These are phyloP conservation scores for Fusarium sp. DNA, from an alignment of 2,329 filamentous ascomycete genomes.

Conservation along the genomic window DNA sequence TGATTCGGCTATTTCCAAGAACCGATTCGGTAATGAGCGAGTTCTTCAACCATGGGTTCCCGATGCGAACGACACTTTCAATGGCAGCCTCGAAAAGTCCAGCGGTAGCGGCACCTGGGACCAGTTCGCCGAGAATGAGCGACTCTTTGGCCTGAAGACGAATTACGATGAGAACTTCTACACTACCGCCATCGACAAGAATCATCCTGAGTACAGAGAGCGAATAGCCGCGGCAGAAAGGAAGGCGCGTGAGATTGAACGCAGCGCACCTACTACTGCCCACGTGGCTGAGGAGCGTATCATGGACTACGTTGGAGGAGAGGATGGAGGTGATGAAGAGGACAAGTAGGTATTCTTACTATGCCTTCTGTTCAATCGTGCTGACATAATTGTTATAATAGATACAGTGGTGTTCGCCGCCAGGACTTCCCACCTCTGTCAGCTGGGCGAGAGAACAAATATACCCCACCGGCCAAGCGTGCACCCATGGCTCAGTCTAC, in stretches of 20 bases:
- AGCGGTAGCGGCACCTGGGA: conserved; percentile 76
- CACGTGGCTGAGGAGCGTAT: conserved; percentile 93
- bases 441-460: conserved; percentile 71
- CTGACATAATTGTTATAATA: conserved; percentile 53
- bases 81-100: conserved; percentile 77
- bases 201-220: conserved; percentile 83
- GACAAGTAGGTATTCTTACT: conserved; percentile 74
- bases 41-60: conserved; percentile 86
- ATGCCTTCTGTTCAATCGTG: not conserved
- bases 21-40: conserved; percentile 76
- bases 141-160: conserved; percentile 86
- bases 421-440: conserved; percentile 77
- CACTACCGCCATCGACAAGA: conserved; percentile 90
- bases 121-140: conserved; percentile 91
- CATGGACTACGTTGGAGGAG: conserved; percentile 72
- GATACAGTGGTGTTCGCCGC: conserved; percentile 92
- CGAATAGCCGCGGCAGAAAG: conserved; percentile 82
- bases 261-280: conserved; percentile 76
- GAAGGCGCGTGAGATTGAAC: conserved; percentile 91
- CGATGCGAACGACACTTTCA: conserved; percentile 68
- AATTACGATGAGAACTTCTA: conserved; percentile 96
- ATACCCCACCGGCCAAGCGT: conserved; percentile 89
- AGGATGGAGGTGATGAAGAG: conserved; percentile 81
- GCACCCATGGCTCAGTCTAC: conserved; percentile 80
- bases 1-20: conserved; percentile 87